These are phyloP conservation scores for Lentinula raphanica DNA, from an alignment of 768 basidiomycete genomes.

Conservation along the genomic window DNA sequence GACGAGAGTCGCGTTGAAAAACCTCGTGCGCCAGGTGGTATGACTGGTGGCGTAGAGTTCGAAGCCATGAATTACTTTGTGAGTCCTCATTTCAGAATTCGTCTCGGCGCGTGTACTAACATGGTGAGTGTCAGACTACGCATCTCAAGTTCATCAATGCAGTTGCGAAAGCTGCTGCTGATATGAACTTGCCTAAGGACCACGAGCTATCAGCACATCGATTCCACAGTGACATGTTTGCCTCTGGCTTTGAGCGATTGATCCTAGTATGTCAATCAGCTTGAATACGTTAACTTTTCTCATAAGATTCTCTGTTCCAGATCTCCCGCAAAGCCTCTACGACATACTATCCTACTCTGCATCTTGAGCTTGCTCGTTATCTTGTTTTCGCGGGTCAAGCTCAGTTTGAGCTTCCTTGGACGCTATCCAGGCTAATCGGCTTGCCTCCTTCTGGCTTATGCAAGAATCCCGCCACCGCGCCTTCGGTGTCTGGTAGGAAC, in stretches of 20 bases:
- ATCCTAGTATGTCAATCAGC: constrained; percentile 53
- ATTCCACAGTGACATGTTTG: constrained; percentile 84
- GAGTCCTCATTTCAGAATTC: constrained; percentile 27
- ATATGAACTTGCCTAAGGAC: constrained; percentile 60
- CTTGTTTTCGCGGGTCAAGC: constrained; percentile 60
- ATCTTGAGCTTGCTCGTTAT: constrained; percentile 91
- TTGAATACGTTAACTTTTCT: not conserved
- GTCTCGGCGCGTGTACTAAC: not conserved
- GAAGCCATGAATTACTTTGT: constrained; percentile 97
- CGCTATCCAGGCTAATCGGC: constrained; percentile 74
- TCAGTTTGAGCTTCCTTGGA: constrained; percentile 76
- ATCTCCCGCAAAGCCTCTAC: constrained; percentile 93
- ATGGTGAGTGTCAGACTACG: constrained; percentile 53
- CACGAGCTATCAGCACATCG: constrained; percentile 73
- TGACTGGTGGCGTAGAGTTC: constrained; percentile 97
- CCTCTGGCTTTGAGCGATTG: constrained; percentile 88
- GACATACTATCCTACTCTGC: constrained; percentile 89
- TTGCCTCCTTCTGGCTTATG: constrained; percentile 63
- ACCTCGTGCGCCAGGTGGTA: constrained; percentile 91
- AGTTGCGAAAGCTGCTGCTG: constrained; percentile 59
- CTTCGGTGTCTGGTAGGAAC: constrained; percentile 14
- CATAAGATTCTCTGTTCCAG: constrained; percentile 35
- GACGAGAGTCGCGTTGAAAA: constrained; percentile 84
- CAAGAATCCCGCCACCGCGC: constrained; percentile 29
- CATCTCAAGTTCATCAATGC: constrained; percentile 87